These are phyloP conservation scores for Hemileccinum impolitum DNA, from an alignment of 768 basidiomycete species.

Conservation along the genomic window DNA sequence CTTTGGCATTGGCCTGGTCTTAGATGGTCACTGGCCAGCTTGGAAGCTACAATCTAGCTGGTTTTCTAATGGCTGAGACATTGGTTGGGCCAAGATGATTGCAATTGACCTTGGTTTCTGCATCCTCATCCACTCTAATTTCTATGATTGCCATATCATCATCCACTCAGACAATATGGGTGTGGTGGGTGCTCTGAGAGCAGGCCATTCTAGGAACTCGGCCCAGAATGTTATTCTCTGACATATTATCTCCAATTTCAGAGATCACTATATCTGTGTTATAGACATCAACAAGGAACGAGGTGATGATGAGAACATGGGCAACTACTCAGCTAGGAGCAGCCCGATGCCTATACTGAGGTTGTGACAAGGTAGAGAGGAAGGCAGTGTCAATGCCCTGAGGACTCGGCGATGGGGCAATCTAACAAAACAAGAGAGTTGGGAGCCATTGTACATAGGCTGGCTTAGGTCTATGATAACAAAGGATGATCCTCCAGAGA, in stretches of 20 bases:
- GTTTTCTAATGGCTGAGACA: neutral
- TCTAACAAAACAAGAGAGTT: too few relatives aligned
- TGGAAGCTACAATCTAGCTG: slow-evolving; percentile 29
- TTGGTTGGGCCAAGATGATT: neutral
- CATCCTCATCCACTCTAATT: slow-evolving; percentile 8
- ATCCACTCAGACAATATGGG: slow-evolving; percentile 42
- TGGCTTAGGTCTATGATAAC: too few relatives aligned
- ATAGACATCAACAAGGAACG: too few relatives aligned
- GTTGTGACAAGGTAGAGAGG: too few relatives aligned
- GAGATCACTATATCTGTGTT: neutral
- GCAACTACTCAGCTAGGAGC: too few relatives aligned
- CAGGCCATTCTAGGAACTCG: slow-evolving; percentile 1
- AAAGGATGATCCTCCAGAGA: too few relatives aligned
- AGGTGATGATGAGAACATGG: too few relatives aligned
- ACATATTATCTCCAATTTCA: neutral
- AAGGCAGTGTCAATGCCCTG: too few relatives aligned
- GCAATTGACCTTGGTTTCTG: neutral
- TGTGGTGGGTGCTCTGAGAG: slow-evolving; percentile 24
- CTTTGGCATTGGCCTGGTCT: slow-evolving; percentile 29
- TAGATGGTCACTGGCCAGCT: slow-evolving; percentile 35
- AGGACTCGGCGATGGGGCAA: too few relatives aligned
- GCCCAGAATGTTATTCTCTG: slow-evolving; percentile 7
- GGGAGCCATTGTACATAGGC: too few relatives aligned
- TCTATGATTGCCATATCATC: slow-evolving; percentile 19
- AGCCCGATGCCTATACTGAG: too few relatives aligned